Evolutionary conservation across 1,284 basidiomycete genomes (phyloP), one percentile per base, ranked within the genome.

Genomic region (Lentinula novae-zelandiae): DNA sequence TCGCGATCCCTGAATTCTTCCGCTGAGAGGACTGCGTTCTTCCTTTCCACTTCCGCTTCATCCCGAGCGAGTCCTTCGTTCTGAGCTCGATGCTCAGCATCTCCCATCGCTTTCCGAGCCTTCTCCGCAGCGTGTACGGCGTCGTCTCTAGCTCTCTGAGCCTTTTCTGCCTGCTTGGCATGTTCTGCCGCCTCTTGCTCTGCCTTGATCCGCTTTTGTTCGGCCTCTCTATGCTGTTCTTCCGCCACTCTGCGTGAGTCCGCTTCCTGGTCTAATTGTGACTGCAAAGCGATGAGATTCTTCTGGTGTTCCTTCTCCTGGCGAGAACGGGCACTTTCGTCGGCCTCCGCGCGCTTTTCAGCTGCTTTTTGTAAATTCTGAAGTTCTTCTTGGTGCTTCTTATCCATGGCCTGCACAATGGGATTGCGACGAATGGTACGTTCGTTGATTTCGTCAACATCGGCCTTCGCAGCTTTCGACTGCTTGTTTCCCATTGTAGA

Each of bases 261-360:
- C 36, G 50, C 40, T 40, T 58, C 57, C 15, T 52, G 49, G 36
- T 58, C 49, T 27, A 58, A 49, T 10, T 58, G 48, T n/a, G 57
- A 51, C 48, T 58, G 48, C 5, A 58, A 27, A 40, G 57, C 49
- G 12, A 39, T n/a, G 22, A 58, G 33, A 17, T 58, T 40, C n/a
- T 42, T 50, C 8, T 58, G 48, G n/a, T 58, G 57, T 17, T 58
- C 49, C 15, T 40, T 39, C 5, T 58, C 57, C 5, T 42, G 49
- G 7, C 27, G 46, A 40, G 22, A 9, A 42, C 57, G 34, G 7
- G 33, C 13, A 13, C 44, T 22, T 42, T 58, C 36, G 7, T 58
- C 57, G 33, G 13, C 34, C 17, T 40, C 50, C 7, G 57, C 57
- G 5, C 39, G 57, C 20, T 40, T 38, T 39, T 52, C 20, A 5